Evolutionary conservation across 352 stramenopile species (phyloP).

Genomic region (Pilasporangium apinafurcum): DNA sequence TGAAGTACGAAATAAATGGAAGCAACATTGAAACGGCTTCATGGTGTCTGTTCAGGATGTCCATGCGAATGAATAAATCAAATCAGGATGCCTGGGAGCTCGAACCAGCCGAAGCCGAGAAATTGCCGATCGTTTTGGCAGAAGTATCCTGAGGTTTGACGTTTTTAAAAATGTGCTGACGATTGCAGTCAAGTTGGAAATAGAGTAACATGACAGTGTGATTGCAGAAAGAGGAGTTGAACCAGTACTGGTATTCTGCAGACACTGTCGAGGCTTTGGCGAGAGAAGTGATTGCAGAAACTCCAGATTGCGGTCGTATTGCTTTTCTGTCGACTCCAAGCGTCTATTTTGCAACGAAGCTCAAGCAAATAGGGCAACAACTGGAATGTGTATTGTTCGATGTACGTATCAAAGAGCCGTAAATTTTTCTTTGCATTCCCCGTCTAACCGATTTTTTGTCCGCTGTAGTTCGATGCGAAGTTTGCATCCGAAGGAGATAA

Average conservation of each 20-base stretch:
- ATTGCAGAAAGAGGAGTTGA: conserved; percentile 89
- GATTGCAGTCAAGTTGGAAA: neutral
- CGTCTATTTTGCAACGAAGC: conserved; percentile 88
- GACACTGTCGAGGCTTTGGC: conserved; percentile 81
- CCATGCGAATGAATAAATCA: too few species aligned
- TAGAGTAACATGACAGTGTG: neutral
- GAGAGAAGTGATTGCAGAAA: conserved; percentile 55
- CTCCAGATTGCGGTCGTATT: conserved; percentile 23
- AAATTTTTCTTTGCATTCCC: neutral
- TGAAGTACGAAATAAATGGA: too few species aligned
- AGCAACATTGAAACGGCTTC: neutral
- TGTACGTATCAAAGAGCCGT: conserved; percentile 32
- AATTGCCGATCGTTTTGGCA: conserved; percentile 54
- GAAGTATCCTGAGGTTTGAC: conserved; percentile 51
- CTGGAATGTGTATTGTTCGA: conserved; percentile 85
- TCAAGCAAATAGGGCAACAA: conserved; percentile 15
- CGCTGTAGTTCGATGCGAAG: conserved; percentile 86
- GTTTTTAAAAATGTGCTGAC: neutral
- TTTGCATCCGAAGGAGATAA: conserved; percentile 44
- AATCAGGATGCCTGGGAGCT: conserved; percentile 4
- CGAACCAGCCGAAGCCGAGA: conserved; percentile 10
- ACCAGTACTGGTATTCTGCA: conserved; percentile 95
- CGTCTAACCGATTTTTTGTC: neutral
- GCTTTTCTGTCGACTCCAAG: conserved; percentile 93
- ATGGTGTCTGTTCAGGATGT: too few species aligned